Conservation (phyloP, 495 filamentous ascomycete genomes). For the Neurospora sp. region DNA sequence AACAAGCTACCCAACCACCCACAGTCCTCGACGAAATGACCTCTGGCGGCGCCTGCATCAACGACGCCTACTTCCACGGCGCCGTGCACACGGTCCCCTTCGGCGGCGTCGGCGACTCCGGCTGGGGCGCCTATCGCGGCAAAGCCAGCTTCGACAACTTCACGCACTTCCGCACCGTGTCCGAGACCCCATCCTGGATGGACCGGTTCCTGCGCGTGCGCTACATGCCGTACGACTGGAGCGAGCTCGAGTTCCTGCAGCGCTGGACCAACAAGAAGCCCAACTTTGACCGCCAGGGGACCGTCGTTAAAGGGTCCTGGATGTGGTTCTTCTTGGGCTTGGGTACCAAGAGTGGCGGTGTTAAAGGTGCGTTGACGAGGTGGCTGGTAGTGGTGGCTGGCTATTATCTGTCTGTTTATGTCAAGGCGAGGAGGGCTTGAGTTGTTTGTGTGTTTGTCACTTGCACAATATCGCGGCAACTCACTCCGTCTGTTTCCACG, state of each 20-base stretch:
- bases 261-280: conserved; percentile 50
- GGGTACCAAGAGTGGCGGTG: conserved; percentile 29
- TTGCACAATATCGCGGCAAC: neutral
- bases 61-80: conserved; percentile 76
- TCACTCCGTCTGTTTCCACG: neutral
- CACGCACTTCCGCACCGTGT: conserved; percentile 66
- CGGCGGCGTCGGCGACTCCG: conserved; percentile 82
- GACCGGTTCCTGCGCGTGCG: conserved; percentile 64
- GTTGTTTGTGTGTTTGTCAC: neutral
- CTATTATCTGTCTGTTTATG: conserved; percentile 9
- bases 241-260: conserved; percentile 45
- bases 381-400: conserved; percentile 33
- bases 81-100: conserved; percentile 69
- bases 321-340: conserved; percentile 32
- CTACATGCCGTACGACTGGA: conserved; percentile 63
- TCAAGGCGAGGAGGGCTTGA: conserved; percentile 1
- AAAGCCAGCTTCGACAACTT: conserved; percentile 77
- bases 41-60: conserved; percentile 71
- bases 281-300: conserved; percentile 75
- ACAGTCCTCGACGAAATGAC: conserved; percentile 54
- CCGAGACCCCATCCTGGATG: conserved; percentile 70
- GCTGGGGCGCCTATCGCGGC: conserved; percentile 76
- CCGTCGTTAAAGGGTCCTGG: conserved; percentile 43
- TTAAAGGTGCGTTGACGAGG: conserved; percentile 38
- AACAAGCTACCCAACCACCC: neutral